Conservation (phyloP, 371 early-diverging fungal species). For the Syncephalis plumigaleata region DNA sequence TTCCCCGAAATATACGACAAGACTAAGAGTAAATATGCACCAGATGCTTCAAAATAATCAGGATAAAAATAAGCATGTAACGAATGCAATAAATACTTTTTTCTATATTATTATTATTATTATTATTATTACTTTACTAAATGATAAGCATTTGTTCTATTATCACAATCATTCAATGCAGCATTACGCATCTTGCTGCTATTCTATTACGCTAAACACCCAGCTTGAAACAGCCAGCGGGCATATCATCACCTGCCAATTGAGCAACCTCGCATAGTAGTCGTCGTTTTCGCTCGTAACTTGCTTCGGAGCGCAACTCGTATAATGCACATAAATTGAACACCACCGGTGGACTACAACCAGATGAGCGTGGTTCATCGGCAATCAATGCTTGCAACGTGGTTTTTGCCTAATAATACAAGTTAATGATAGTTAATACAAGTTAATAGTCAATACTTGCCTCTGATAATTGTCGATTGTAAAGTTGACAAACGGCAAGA, state of each 20-base stretch:
- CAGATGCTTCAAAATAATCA: too few relatives aligned
- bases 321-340: constrained; percentile 38
- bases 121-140: too few relatives aligned
- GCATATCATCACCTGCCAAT: constrained; percentile 39
- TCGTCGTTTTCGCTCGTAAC: constrained; percentile 23
- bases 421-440: background rate
- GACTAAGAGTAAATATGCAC: constrained; percentile 7
- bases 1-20: constrained; percentile 13
- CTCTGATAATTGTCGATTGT: constrained; percentile 6
- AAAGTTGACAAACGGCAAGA: constrained; percentile 32
- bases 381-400: constrained; percentile 13
- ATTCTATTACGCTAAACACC: too few relatives aligned
- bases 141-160: too few relatives aligned
- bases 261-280: constrained; percentile 29
- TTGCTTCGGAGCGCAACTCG: constrained; percentile 31
- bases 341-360: constrained; percentile 29
- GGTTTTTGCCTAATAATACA: constrained; percentile 1
- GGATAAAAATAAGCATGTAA: too few relatives aligned
- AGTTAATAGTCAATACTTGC: background rate
- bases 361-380: constrained; percentile 20
- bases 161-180: too few relatives aligned
- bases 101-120: too few relatives aligned
- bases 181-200: too few relatives aligned
- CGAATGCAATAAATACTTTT: too few relatives aligned
- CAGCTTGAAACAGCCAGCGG: constrained; percentile 3